Percentiles rank a stretch among this genome's conserved stretches.
phyloP scores from a whole-genome alignment of 768 basidiomycete species.

The Filobasidium wieringae region DNA sequence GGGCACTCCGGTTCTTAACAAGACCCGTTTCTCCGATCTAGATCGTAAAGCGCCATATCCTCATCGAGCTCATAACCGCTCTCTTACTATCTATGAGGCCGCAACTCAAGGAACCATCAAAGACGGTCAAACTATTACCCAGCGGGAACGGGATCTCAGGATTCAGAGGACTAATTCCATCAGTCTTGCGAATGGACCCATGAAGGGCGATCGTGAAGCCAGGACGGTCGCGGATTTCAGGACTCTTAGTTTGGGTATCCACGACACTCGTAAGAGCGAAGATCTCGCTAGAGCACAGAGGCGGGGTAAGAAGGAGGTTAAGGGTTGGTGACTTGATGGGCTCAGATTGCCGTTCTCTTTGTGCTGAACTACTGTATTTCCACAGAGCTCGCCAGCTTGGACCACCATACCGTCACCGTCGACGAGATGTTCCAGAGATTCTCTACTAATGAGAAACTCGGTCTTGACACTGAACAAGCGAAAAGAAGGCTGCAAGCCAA shows the following conservation, averaged over 20 bases:
- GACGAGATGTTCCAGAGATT: conserved; percentile 45
- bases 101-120: not conserved
- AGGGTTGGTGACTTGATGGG: conserved; percentile 22
- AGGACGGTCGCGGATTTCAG: conserved; percentile 38
- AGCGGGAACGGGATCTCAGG: not conserved
- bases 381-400: conserved; percentile 37
- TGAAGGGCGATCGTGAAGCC: conserved; percentile 16
- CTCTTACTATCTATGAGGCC: not conserved
- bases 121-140: not conserved
- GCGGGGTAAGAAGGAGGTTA: conserved; percentile 13
- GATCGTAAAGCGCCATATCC: not conserved
- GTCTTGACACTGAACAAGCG: conserved; percentile 47
- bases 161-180: conserved; percentile 20
- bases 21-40: no score
- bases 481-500: conserved; percentile 43
- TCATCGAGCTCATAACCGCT: not conserved
- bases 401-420: conserved; percentile 45
- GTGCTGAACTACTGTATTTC: not conserved
- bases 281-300: conserved; percentile 1
- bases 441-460: conserved; percentile 43
- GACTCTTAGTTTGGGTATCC: conserved; percentile 44
- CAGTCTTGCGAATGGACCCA: conserved; percentile 16
- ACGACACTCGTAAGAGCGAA: conserved; percentile 22
- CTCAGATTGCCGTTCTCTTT: not conserved
- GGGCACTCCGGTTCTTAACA: no score